A percentile compares a stretch with the other conserved stretches of the same genome.
Conservation (phyloP, 805 yeast species). For the Saturnispora zaruensis region DNA sequence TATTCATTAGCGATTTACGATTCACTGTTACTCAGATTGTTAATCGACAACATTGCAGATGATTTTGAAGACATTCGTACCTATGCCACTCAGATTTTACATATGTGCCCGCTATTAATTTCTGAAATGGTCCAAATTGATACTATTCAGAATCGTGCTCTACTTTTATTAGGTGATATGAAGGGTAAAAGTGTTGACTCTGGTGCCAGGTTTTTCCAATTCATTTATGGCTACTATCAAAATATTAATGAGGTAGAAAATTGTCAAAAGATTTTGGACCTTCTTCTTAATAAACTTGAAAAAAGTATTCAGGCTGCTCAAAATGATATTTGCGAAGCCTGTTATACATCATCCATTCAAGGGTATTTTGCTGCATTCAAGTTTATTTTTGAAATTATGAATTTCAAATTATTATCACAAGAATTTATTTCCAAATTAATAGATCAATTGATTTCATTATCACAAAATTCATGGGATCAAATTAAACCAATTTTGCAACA, state of each 20-base stretch:
- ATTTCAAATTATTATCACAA: conserved; percentile 9
- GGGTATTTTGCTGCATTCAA: conserved; percentile 61
- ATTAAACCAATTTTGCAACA: conserved; percentile 46
- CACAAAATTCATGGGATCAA: conserved; percentile 33
- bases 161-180: conserved; percentile 30
- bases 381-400: conserved; percentile 25
- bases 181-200: conserved; percentile 66
- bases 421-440: conserved; percentile 8
- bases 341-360: conserved; percentile 46
- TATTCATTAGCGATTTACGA: conserved; percentile 38
- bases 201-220: conserved; percentile 61
- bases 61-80: conserved; percentile 73
- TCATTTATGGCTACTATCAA: conserved; percentile 34
- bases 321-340: conserved; percentile 34
- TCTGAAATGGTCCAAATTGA: conserved; percentile 17
- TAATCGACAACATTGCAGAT: conserved; percentile 56
- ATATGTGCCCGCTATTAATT: conserved; percentile 34
- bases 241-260: conserved; percentile 12
- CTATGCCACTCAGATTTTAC: conserved; percentile 37
- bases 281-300: conserved; percentile 30
- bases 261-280: conserved; percentile 23
- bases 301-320: conserved; percentile 28
- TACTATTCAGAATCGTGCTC: conserved; percentile 18
- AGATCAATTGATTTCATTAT: conserved; percentile 8
- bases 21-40: conserved; percentile 33